Evolutionary conservation across 805 yeast species (phyloP), one percentile per base, ranked within the genome.

Genomic region (Teunomyces funiuensis): DNA sequence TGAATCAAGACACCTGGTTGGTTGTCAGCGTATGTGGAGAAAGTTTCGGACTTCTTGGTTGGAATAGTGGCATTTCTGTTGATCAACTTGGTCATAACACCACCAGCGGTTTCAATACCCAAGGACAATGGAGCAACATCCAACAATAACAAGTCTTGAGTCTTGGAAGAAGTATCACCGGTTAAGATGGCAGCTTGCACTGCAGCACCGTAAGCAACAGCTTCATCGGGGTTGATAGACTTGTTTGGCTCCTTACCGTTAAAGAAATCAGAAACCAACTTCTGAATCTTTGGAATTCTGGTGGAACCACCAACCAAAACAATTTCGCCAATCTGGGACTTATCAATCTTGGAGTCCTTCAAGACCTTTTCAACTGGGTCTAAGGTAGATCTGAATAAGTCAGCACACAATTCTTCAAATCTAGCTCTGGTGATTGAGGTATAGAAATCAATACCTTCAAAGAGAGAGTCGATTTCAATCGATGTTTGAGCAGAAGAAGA

Each of bases 171-270:
- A n/a, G 70, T 64, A 46, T 90, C 97, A 69, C 98, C 98, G 42
- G 95, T 82, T 52, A 91, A 76, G 55, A 91, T 95, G 76, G 98
- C 98, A 44, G 96, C 98, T 77, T 91, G 99, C 50, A 91, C 97
- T 50, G 99, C 97, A 47, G 98, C 98, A 80, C 99, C 99, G 60
- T 83, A 91, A 33, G 98, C 99, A 61, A 91, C 98, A 66, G 99
- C 99, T 78, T 91, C 99, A 74, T 91, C 99, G 50, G 99, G 98
- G 77, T 91, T 91, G 62, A 91, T 91, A 60, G 96, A 91, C 80
- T 90, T 91, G 54, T 96, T 88, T 52, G 95, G 91, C 73, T 89
- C 89, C 79, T 93, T 91, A 59, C 96, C 96, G 61, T 85, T 82
- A 65, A 91, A 91, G 80, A 71, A 89, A 51, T 84, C 79, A 73